Percentiles rank a stretch among this genome's conserved stretches.
phyloP scores from a whole-genome alignment of 1,284 basidiomycete genomes.

The Moniliella sp. region DNA sequence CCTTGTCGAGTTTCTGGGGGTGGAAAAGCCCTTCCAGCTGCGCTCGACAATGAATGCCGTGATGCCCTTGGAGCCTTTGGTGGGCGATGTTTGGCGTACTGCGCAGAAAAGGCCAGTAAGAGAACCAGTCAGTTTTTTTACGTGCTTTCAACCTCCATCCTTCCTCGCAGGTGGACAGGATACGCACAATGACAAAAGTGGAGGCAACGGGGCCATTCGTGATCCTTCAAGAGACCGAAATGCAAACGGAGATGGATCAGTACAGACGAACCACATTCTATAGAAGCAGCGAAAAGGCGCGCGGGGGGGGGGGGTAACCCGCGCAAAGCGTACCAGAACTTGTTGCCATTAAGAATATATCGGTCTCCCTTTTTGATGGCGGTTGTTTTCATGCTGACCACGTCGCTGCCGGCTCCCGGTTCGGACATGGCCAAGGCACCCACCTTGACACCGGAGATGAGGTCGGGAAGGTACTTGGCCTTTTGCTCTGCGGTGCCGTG shows the following conservation, averaged over 20 bases:
- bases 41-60: conserved; percentile 77
- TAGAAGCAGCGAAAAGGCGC: no score
- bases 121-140: no score
- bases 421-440: conserved; percentile 87
- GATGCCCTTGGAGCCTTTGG: conserved; percentile 62
- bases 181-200: conserved; percentile 50
- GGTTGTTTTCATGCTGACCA: conserved; percentile 65
- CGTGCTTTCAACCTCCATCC: no score
- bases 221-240: no score
- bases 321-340: no score
- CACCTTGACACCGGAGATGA: conserved; percentile 59
- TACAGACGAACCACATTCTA: no score
- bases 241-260: no score
- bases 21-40: conserved; percentile 60
- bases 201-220: conserved; percentile 77
- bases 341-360: conserved; percentile 66
- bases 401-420: conserved; percentile 69
- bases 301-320: no score
- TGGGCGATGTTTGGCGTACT: conserved; percentile 63
- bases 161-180: no score
- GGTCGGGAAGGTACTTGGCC: conserved; percentile 60
- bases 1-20: conserved; percentile 73
- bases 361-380: conserved; percentile 56
- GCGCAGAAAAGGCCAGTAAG: background rate
- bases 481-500: conserved; percentile 72